Evolutionary conservation across 805 yeast species (phyloP), one percentile per base, ranked within the genome.

Genomic region (Hanseniaspora lindneri): DNA sequence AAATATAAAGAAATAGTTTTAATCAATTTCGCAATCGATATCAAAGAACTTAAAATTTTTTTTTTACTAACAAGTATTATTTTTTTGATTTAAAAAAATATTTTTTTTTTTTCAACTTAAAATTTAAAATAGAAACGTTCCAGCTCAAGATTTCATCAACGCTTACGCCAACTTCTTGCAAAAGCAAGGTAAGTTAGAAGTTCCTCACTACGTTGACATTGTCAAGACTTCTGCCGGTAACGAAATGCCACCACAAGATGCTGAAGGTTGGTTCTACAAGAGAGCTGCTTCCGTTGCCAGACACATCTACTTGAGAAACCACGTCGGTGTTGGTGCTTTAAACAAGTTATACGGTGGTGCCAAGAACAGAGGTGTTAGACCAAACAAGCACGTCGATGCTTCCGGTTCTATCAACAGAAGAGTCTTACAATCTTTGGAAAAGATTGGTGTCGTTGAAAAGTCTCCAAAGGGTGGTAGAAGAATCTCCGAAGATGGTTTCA

Each of bases 261-360:
- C 97, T 65, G 97, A 87, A 76, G 87, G 89, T 69, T 92, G 98
- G 98, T 89, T 86, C 84, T 89, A 89, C 95, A 85, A 84, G 85
- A 84, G 98, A 76, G 94, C 98, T 66, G 98, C 98, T 67, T 89
- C 98, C 54, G 87, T 88, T 72, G 98, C 98, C 69, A 92, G 98
- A 80, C 98, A 92, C 88, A 81, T 92, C 75, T 92, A 92, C 95
- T 79, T 92, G 76, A 87, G 96, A 84, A 92, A 92, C 77, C 84
- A 84, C 66, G 95, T 92, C 66, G 98, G 98, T 83, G 94, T 89
- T 65, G 98, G 98, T 79, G 84, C 84, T 70, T 81, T 92, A 70
- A 89, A 89, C 95, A 92, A 86, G 77, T 78, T 86, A 66, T 92
- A 92, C 92, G 98, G 98, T 75, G 94, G 94, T 77, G 87, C 97